A percentile compares a stretch with the other conserved stretches of the same genome.
Evolutionary conservation across 495 filamentous ascomycete genomes (phyloP).

Genomic region (Pseudomonodictys pantanalensis): DNA sequence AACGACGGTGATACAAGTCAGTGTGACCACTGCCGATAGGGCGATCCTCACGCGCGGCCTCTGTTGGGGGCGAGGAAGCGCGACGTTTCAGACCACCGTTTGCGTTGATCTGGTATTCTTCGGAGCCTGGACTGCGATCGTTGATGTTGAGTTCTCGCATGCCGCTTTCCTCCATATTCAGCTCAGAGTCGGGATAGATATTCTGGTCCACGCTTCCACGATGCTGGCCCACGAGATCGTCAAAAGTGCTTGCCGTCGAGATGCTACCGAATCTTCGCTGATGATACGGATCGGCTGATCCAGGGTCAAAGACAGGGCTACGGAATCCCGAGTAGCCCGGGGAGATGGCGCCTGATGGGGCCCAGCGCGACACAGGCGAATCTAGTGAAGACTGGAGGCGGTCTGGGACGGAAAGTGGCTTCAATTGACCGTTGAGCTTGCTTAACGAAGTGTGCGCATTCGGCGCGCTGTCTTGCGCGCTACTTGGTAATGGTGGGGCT

Average conservation of each 20-base stretch:
- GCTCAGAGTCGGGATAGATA: slow-evolving; percentile 63
- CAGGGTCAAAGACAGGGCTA: slow-evolving; percentile 47
- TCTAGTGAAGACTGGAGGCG: slow-evolving; percentile 36
- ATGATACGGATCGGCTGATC: slow-evolving; percentile 45
- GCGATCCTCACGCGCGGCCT: slow-evolving; percentile 56
- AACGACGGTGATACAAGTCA: slow-evolving; percentile 61
- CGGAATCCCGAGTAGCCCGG: slow-evolving; percentile 39
- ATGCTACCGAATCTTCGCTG: slow-evolving; percentile 54
- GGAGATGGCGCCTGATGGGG: slow-evolving; percentile 38
- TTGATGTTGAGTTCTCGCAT: slow-evolving; percentile 45
- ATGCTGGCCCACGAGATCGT: slow-evolving; percentile 47
- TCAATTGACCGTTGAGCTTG: slow-evolving; percentile 37
- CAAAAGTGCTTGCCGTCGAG: slow-evolving; percentile 42
- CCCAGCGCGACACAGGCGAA: slow-evolving; percentile 36
- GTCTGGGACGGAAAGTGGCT: slow-evolving; percentile 39
- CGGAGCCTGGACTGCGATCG: slow-evolving; percentile 45
- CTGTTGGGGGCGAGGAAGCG: slow-evolving; percentile 70
- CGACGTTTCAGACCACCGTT: slow-evolving; percentile 68
- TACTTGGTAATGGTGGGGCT: slow-evolving; percentile 39
- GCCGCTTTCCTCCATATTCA: slow-evolving; percentile 42
- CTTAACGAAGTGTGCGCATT: slow-evolving; percentile 22
- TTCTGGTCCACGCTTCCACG: slow-evolving; percentile 62
- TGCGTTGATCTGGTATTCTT: slow-evolving; percentile 45
- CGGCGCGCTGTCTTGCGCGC: slow-evolving; percentile 27
- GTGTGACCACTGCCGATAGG: slow-evolving; percentile 56